Conservation (phyloP, 2,329 filamentous ascomycete species). For the Talaromyces sp. region DNA sequence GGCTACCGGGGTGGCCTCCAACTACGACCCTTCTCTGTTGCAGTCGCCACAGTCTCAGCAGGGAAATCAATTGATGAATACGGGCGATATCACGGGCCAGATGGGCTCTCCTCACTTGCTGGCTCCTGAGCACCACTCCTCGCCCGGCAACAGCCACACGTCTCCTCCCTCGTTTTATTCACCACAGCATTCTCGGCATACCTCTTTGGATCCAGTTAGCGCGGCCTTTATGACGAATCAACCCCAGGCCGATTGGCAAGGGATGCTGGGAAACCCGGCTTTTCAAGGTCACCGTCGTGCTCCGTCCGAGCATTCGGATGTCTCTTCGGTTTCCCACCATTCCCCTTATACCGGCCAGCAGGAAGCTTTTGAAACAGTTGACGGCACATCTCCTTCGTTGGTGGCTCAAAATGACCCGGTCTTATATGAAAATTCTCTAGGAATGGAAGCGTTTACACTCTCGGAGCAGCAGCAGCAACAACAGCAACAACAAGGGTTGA, state of each 20-base stretch:
- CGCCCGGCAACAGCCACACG: slow-evolving; percentile 42
- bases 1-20: slow-evolving; percentile 24
- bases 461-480: slow-evolving; percentile 55
- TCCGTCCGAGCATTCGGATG: slow-evolving; percentile 88
- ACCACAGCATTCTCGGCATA: slow-evolving; percentile 54
- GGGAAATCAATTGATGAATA: slow-evolving; percentile 38
- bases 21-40: slow-evolving; percentile 34
- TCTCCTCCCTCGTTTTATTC: slow-evolving; percentile 48
- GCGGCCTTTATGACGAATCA: slow-evolving; percentile 52
- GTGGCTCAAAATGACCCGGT: slow-evolving; percentile 63
- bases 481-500: slow-evolving; percentile 41
- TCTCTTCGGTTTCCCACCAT: slow-evolving; percentile 74
- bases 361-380: slow-evolving; percentile 71
- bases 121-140: slow-evolving; percentile 46
- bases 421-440: slow-evolving; percentile 72
- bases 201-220: slow-evolving; percentile 56
- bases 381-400: slow-evolving; percentile 75
- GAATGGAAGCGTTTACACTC: slow-evolving; percentile 74
- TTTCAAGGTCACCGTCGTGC: slow-evolving; percentile 80
- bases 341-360: slow-evolving; percentile 76
- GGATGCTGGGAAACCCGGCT: slow-evolving; percentile 48
- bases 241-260: slow-evolving; percentile 53
- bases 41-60: slow-evolving; percentile 26
- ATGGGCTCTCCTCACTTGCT: slow-evolving; percentile 48
- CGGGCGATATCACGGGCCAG: slow-evolving; percentile 41